phyloP scores from a whole-genome alignment of 768 basidiomycete genomes.

The Kwoniella dendrophila region DNA sequence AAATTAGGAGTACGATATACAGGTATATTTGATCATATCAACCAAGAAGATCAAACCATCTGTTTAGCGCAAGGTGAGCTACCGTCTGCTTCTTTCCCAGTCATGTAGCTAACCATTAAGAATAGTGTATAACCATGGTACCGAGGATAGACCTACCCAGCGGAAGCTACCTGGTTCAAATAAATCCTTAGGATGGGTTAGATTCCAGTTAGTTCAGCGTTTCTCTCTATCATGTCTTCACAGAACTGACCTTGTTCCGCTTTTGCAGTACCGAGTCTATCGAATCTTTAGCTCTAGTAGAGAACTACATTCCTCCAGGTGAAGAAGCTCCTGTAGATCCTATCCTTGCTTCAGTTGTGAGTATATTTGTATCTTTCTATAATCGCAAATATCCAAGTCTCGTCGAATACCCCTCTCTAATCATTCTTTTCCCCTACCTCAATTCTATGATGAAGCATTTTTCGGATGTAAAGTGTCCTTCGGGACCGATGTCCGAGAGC shows the following conservation, averaged over 20 bases:
- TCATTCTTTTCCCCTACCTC: neutral
- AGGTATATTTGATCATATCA: conserved; percentile 52
- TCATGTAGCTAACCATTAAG: conserved; percentile 22
- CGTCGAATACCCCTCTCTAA: neutral
- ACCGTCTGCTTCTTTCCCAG: neutral
- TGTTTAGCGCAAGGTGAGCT: conserved; percentile 47
- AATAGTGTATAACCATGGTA: conserved; percentile 49
- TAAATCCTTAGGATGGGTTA: conserved; percentile 46
- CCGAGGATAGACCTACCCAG: conserved; percentile 44
- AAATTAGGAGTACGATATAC: conserved; percentile 52
- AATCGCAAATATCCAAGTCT: neutral
- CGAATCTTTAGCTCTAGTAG: conserved; percentile 44
- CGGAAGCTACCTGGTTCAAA: conserved; percentile 35
- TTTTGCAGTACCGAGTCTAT: conserved; percentile 47
- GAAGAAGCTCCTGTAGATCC: conserved; percentile 41
- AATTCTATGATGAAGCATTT: conserved; percentile 53
- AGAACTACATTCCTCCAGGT: conserved; percentile 47
- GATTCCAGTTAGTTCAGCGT: conserved; percentile 41
- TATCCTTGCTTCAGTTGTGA: conserved; percentile 48
- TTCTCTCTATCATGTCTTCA: neutral
- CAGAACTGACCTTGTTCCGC: too few relatives aligned
- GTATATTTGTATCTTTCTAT: conserved; percentile 19
- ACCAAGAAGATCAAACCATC: conserved; percentile 48
- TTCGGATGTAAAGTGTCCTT: conserved; percentile 54
- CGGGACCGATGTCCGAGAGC: conserved; percentile 53